Conservation (phyloP, 2,329 filamentous ascomycete species). For the Emericellopsis atlantica region DNA sequence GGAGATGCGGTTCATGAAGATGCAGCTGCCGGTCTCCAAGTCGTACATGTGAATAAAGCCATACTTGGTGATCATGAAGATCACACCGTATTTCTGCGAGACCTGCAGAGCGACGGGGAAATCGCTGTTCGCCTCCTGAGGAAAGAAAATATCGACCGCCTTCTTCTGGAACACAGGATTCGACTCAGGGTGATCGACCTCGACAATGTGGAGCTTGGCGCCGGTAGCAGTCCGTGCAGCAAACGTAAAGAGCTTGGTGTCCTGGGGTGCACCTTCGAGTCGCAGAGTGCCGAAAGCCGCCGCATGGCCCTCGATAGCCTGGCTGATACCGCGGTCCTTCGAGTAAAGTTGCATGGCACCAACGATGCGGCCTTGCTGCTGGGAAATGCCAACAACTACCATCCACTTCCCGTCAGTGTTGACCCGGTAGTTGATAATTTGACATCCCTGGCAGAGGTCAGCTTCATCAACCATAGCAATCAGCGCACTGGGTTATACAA, state of each 20-base stretch:
- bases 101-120: constrained; percentile 98
- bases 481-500: constrained; percentile 20
- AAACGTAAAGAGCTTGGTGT: constrained; percentile 95
- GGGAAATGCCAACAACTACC: constrained; percentile 91
- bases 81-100: constrained; percentile 89
- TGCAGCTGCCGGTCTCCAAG: constrained; percentile 84
- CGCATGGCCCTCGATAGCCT: constrained; percentile 94
- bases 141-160: constrained; percentile 96
- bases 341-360: constrained; percentile 97
- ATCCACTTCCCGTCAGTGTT: constrained; percentile 97
- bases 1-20: constrained; percentile 99
- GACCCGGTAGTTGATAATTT: constrained; percentile 99
- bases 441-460: constrained; percentile 54
- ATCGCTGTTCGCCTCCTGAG: constrained; percentile 86
- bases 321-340: constrained; percentile 89
- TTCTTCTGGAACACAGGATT: constrained; percentile 92
- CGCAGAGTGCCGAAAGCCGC: constrained; percentile 85
- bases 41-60: constrained; percentile 99
- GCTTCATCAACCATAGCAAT: too few species aligned
- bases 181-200: constrained; percentile 84
- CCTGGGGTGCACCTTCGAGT: constrained; percentile 76
- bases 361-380: constrained; percentile 84
- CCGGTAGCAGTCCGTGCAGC: constrained; percentile 81
- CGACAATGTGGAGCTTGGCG: constrained; percentile 93
- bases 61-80: constrained; percentile 97